phyloP scores from a whole-genome alignment of 176 grass and related monocot species.

The Lolium multiflorum region DNA sequence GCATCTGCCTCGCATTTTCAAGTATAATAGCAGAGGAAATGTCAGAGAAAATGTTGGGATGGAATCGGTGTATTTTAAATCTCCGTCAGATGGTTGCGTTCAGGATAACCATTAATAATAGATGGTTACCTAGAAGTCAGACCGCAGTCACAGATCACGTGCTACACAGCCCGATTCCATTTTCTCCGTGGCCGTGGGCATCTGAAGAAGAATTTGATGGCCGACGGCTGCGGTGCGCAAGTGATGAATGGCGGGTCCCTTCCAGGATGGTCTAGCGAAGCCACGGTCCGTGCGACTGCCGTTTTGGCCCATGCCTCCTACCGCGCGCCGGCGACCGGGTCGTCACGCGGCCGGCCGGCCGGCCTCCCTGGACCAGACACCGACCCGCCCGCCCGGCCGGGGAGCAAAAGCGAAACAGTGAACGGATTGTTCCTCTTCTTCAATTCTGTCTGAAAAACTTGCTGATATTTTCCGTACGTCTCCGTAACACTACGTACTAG shows the following conservation, averaged over 20 bases:
- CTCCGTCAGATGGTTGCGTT: background rate
- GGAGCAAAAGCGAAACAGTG: constrained; percentile 36
- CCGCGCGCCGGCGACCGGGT: constrained; percentile 41
- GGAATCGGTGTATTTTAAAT: background rate
- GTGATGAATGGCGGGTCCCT: constrained; percentile 7
- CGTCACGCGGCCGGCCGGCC: constrained; percentile 62
- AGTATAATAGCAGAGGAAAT: background rate
- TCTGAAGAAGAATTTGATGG: background rate
- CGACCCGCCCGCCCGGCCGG: constrained; percentile 34
- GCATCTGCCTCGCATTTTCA: background rate
- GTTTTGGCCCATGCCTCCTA: background rate
- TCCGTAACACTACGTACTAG: constrained; percentile 20
- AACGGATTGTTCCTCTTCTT: constrained; percentile 23
- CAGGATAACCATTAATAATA: background rate
- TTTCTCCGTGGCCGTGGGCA: background rate
- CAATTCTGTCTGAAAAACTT: background rate
- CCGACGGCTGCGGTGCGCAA: constrained; percentile 40
- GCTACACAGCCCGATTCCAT: background rate
- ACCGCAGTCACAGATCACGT: background rate
- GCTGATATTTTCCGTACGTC: background rate
- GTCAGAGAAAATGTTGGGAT: background rate
- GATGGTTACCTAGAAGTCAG: background rate
- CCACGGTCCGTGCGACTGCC: background rate
- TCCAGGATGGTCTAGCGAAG: constrained; percentile 23
- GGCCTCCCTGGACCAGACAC: constrained; percentile 61